Base-by-base conservation (phyloP, 495 filamentous ascomycete species). In the Cercophora samala region DNA sequence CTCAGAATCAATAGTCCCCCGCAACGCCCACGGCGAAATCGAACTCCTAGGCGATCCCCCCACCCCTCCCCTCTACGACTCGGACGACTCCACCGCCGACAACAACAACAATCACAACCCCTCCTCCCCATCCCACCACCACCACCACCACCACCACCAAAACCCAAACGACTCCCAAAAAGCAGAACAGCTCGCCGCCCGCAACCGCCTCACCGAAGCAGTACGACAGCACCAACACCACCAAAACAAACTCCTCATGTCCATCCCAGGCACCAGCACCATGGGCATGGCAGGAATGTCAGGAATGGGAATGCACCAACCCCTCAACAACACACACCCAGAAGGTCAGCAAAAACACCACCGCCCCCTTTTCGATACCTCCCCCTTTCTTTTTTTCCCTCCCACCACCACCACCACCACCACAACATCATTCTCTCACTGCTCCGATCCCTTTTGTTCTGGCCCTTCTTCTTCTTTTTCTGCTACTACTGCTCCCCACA, bases 11-110 rank as follows among this genome's bases (percentile, higher is more conserved):
- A 93, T 96, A 42, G 87, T 94, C 9, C 86, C 91, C 17, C 83
- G 88, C 68, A 88, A 95, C 75, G 81, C 88, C 74, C 88, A 90
- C 74, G 93, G 93, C 54, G 85, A 87, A 62, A 89, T 90, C 68
- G 86, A 90, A 69, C 73, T 93, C n/a, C 26, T 29, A 6, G 62
- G 86, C 62, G 86, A 91, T 63, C 90, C 90, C 2, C 76, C 85
- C 1, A 74, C 84, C 24, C 76, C 84, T 23, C 76, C 82, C 58
- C 74, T 83, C 32, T 84, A 89, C 66, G 81, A 87, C 63, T 77
- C 80, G 0, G 84, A 87, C 25, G 86, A 86, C 63, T 70, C 68
- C 24, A 8, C 88, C 74, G 88, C 90, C 74, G 92, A 92, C 56
- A 84, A 87, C 60, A 89, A 90, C 68, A 86, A 90, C 69, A 73